Base-by-base conservation (phyloP, 495 filamentous ascomycete genomes). In the Cercophora sp. region DNA sequence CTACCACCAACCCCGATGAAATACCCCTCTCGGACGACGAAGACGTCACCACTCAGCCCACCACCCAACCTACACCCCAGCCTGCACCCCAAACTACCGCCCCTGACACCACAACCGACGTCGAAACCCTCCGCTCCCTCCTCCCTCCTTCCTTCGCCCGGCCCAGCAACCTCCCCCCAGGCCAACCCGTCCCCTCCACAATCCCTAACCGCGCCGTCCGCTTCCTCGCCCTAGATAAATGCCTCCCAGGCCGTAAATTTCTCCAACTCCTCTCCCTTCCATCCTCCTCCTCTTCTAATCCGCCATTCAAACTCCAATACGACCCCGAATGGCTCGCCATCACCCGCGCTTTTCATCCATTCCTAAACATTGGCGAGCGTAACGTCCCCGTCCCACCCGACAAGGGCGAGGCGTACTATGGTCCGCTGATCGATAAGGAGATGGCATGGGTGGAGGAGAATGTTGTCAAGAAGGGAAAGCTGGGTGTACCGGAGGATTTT, bases 291-390 rank as follows among this genome's bases (percentile, higher is more conserved):
- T 8, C 42, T 4, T 5, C 20, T 24, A 56, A 49, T 36, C 63
- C 60, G 6, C 67, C 58, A 11, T 68, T 62, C 54, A 61, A 66
- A 5, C 80, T 97, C 3, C 67, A 82, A 26, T 96, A 97, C 65
- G 93, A 98, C 66, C 82, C 84, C 24, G 93, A 98, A 71, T 98
- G 91, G 91, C 82, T 97, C 3, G 85, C 93, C 6, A 96, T 98
- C 56, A 88, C 85, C 1, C 89, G 91, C 11, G 84, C 84, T 1
- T 91, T 96, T 60, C 82, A 85, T 22, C 52, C 74, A 0, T 72
- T 80, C 27, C 70, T 89, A 2, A 60, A 66, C 4, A 69, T 91
- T 27, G 85, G 85, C 23, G 72, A 87, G 56, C 73, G 70, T 3
- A 62, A 52, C 9, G 74, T 77, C 1, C 59, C 57, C 8, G 55